These are phyloP conservation scores for Mallotus japonicus DNA, from an alignment of 441 rosid species.

Conservation along the genomic window DNA sequence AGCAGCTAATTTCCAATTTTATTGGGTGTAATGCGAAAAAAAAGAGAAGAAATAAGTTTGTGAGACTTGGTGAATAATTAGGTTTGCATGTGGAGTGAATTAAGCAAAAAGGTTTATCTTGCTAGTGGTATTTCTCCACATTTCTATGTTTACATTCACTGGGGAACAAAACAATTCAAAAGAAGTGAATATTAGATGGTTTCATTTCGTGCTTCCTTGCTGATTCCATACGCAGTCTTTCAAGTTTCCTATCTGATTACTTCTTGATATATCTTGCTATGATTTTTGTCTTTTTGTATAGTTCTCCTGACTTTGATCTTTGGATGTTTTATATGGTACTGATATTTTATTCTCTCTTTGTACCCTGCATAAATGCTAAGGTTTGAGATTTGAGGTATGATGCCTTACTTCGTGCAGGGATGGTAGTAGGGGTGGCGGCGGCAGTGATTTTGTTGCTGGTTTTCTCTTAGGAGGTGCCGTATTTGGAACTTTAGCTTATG, in stretches of 20 bases:
- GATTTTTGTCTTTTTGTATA: background rate
- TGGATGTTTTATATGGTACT: background rate
- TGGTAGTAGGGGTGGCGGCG: slow-evolving; percentile 52
- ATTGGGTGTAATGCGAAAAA: background rate
- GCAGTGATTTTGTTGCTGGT: slow-evolving; percentile 83
- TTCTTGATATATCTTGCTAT: background rate
- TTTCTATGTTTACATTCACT: too few relatives aligned
- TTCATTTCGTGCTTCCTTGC: background rate
- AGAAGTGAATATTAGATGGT: background rate
- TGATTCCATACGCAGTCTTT: background rate
- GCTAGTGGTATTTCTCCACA: too few relatives aligned
- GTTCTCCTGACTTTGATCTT: background rate
- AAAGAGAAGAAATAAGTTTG: background rate
- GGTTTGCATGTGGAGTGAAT: background rate
- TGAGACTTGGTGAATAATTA: background rate
- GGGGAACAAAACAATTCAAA: too few relatives aligned
- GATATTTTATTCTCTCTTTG: background rate
- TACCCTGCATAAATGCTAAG: background rate
- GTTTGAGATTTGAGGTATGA: background rate
- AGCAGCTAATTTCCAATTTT: background rate
- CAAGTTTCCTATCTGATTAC: background rate
- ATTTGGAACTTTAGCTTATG: slow-evolving; percentile 75
- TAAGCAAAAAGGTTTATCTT: background rate
- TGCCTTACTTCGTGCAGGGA: slow-evolving; percentile 40
- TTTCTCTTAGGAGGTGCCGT: slow-evolving; percentile 85